Evolutionary conservation across 2,329 filamentous ascomycete species (phyloP), one percentile per base, ranked within the genome.

Genomic region (Lasiodiplodia gonubiensis): DNA sequence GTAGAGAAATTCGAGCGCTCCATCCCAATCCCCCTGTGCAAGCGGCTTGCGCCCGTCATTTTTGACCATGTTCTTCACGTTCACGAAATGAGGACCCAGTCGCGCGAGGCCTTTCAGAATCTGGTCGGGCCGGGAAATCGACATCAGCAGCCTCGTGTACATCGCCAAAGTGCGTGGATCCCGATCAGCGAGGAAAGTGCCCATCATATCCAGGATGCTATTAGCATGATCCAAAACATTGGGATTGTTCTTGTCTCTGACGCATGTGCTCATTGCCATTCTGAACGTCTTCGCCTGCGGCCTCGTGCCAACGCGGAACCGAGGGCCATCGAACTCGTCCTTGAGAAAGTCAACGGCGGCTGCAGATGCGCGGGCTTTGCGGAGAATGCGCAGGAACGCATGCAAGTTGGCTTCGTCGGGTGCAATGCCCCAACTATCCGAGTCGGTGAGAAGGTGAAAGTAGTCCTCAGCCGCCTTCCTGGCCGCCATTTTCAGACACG

Each of bases 371-470:
- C 90, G 89, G 51, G 86, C 88, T 39, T 85, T 77, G 63, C 88
- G 87, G 42, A 95, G 84, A 51, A 92, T 77, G 64, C 87, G 86
- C 18, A 97, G 83, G 73, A 92, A 89, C 70, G 84, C 82, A 70
- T 88, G 83, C 80, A 89, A 91, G 75, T 92, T 93, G 70, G 89
- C 85, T 10, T 82, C 73, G 75, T 97, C 94, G 0, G 94, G 93
- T 2, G 81, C 75, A 68, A 97, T 80, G n/a, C 80, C 79, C 75
- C 88, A 85, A 14, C 83, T 78, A 2, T 82, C 76, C 0, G 73
- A 72, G 33, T 78, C 75, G 7, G 90, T 91, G 67, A 97, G 81
- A 6, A 90, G 75, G 21, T 90, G 82, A 94, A 94, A 98, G 78
- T 97, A 98, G 37, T 84, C 84, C 64, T 86, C 79, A n/a, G 88